A percentile compares a stretch with the other conserved stretches of the same genome.
Evolutionary conservation across 2,329 filamentous ascomycete genomes (phyloP).

Genomic region (Colletotrichum falcatum): DNA sequence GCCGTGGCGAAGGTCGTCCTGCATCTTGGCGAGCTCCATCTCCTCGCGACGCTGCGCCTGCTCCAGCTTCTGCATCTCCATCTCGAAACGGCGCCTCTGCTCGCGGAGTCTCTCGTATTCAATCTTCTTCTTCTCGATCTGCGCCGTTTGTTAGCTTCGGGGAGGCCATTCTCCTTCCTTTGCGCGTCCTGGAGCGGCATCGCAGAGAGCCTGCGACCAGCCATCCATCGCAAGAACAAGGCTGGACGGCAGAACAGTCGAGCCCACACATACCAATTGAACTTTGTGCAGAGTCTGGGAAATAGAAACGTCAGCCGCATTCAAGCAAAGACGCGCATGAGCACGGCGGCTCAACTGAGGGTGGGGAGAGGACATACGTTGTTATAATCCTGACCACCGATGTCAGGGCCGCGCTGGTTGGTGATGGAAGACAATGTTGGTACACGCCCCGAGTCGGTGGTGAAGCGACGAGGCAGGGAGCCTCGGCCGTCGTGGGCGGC

Average conservation of each 20-base stretch:
- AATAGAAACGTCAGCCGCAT: constrained; percentile 34
- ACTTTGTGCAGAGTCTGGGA: constrained; percentile 76
- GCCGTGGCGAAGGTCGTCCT: constrained; percentile 79
- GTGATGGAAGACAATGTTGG: constrained; percentile 78
- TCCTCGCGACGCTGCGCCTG: constrained; percentile 86
- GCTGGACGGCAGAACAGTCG: background rate
- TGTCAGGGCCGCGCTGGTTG: constrained; percentile 60
- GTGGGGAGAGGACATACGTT: constrained; percentile 49
- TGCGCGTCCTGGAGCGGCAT: background rate
- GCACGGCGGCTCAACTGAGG: background rate
- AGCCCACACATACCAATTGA: constrained; percentile 76
- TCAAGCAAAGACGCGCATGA: background rate
- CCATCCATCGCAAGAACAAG: constrained; percentile 7
- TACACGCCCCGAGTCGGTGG: constrained; percentile 87
- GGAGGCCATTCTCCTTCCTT: background rate
- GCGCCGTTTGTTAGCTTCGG: constrained; percentile 52
- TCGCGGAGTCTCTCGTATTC: constrained; percentile 93
- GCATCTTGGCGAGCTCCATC: constrained; percentile 85
- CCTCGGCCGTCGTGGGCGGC: constrained; percentile 76
- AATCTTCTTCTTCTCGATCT: constrained; percentile 94
- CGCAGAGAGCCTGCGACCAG: constrained; percentile 7
- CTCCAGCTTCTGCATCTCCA: constrained; percentile 91
- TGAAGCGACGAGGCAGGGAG: constrained; percentile 90
- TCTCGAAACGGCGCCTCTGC: constrained; percentile 89
- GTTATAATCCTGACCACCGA: constrained; percentile 62